Conservation (phyloP, 768 basidiomycete species). For the Brasilioporus rufonigricans region DNA sequence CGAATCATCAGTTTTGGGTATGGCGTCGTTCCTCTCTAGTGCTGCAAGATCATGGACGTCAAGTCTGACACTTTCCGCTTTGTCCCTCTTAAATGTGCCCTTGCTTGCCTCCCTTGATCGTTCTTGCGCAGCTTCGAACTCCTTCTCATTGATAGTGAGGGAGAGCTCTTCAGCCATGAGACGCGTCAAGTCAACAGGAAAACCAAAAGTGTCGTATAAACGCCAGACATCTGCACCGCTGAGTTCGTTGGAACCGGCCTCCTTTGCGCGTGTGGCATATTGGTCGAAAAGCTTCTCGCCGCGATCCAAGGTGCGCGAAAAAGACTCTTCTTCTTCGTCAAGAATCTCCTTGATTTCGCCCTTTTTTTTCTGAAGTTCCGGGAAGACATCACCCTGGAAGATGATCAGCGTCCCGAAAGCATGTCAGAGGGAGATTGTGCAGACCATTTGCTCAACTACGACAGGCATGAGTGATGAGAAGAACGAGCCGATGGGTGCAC, state of each 20-base stretch:
- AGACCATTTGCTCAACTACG: constrained; percentile 84
- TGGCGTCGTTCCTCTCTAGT: constrained; percentile 70
- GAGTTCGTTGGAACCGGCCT: constrained; percentile 62
- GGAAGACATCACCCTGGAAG: constrained; percentile 78
- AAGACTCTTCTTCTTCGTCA: constrained; percentile 96
- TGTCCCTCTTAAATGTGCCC: constrained; percentile 70
- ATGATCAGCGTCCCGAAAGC: constrained; percentile 8
- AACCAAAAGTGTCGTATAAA: constrained; percentile 96
- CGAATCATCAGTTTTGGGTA: constrained; percentile 92
- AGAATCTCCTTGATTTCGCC: constrained; percentile 91
- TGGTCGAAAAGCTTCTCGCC: constrained; percentile 95
- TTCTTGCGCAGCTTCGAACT: constrained; percentile 87
- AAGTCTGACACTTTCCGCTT: constrained; percentile 72
- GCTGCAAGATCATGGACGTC: constrained; percentile 93
- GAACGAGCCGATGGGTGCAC: constrained; percentile 89
- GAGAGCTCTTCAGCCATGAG: constrained; percentile 96
- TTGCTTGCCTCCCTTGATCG: constrained; percentile 91
- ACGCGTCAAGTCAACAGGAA: constrained; percentile 93
- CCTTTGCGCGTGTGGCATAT: constrained; percentile 68
- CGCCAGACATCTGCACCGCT: constrained; percentile 95
- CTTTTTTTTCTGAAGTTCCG: constrained; percentile 82
- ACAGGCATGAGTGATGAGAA: constrained; percentile 92
- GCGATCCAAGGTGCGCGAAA: constrained; percentile 94
- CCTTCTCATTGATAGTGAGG: constrained; percentile 78
- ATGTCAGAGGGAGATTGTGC: constrained; percentile 14